These are phyloP conservation scores for Yamadazyma jaroonii DNA, from an alignment of 1,139 yeast genomes.

Conservation along the genomic window DNA sequence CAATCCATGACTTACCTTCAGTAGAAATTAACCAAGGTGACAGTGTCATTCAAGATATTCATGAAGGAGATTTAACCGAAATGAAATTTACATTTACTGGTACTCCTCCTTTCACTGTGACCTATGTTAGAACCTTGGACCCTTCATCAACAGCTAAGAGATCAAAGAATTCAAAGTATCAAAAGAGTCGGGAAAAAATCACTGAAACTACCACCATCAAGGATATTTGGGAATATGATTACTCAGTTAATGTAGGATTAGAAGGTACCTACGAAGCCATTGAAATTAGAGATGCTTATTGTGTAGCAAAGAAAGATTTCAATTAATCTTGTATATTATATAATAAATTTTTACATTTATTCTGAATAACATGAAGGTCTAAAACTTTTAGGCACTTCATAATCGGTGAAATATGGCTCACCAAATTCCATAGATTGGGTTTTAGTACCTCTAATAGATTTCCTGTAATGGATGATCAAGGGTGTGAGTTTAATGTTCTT, in stretches of 20 bases:
- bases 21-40: conserved; percentile 86
- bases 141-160: conserved; percentile 24
- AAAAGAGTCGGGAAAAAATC: conserved; percentile 33
- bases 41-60: conserved; percentile 69
- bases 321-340: conserved; percentile 3
- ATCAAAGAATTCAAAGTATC: conserved; percentile 17
- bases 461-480: conserved; percentile 6
- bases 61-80: conserved; percentile 85
- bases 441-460: not conserved
- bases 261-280: conserved; percentile 96
- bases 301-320: conserved; percentile 47
- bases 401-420: not conserved
- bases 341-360: not conserved
- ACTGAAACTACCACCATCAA: conserved; percentile 77
- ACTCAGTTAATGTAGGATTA: conserved; percentile 70
- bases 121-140: conserved; percentile 52
- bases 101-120: conserved; percentile 67
- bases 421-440: conserved; percentile 3
- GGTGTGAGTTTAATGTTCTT: conserved; percentile 9
- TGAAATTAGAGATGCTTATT: conserved; percentile 77
- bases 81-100: conserved; percentile 67
- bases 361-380: conserved; percentile 2
- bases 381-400: not conserved
- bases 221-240: conserved; percentile 65
- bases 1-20: conserved; percentile 80